A percentile compares a stretch with the other conserved stretches of the same genome.
Conservation (phyloP, 73 alveolate species). For the Paramecium bursaria region DNA sequence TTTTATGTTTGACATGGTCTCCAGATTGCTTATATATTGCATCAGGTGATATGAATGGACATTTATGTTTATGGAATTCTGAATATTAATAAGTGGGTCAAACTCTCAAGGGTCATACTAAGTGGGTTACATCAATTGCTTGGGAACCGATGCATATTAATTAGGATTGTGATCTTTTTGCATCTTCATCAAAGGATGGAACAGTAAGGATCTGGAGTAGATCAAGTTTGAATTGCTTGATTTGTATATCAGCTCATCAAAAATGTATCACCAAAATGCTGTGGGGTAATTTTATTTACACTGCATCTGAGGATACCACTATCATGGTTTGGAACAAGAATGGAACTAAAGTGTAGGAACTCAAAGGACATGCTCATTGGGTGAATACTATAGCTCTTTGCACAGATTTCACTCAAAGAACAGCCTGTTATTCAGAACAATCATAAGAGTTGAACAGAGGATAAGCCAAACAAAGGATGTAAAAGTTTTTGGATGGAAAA, state of each 20-base stretch:
- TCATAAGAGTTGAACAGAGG: slow-evolving; percentile 75
- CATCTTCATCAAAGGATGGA: slow-evolving; percentile 91
- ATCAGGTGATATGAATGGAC: slow-evolving; percentile 92
- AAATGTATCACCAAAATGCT: slow-evolving; percentile 96
- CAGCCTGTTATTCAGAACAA: slow-evolving; percentile 83
- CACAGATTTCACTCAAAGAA: slow-evolving; percentile 80
- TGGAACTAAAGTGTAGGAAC: slow-evolving; percentile 85
- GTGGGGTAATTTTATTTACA: slow-evolving; percentile 96
- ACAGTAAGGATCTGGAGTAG: slow-evolving; percentile 96
- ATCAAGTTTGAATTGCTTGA: slow-evolving; percentile 78
- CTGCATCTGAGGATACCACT: slow-evolving; percentile 98
- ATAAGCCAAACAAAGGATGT: slow-evolving; percentile 84
- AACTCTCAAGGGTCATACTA: slow-evolving; percentile 92
- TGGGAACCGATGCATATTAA: slow-evolving; percentile 96
- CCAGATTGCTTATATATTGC: slow-evolving; percentile 91
- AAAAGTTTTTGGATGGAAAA: slow-evolving; percentile 78
- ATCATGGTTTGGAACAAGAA: slow-evolving; percentile 92
- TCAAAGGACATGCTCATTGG: slow-evolving; percentile 97
- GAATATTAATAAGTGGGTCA: slow-evolving; percentile 79
- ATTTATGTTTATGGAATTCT: slow-evolving; percentile 90
- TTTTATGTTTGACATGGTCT: slow-evolving; percentile 82
- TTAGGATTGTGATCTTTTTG: slow-evolving; percentile 82
- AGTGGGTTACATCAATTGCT: slow-evolving; percentile 96
- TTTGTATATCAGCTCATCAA: slow-evolving; percentile 88
- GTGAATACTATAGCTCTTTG: slow-evolving; percentile 81